phyloP scores from a whole-genome alignment of 2,329 filamentous ascomycete species.

The Exophiala phaeomuriformis region DNA sequence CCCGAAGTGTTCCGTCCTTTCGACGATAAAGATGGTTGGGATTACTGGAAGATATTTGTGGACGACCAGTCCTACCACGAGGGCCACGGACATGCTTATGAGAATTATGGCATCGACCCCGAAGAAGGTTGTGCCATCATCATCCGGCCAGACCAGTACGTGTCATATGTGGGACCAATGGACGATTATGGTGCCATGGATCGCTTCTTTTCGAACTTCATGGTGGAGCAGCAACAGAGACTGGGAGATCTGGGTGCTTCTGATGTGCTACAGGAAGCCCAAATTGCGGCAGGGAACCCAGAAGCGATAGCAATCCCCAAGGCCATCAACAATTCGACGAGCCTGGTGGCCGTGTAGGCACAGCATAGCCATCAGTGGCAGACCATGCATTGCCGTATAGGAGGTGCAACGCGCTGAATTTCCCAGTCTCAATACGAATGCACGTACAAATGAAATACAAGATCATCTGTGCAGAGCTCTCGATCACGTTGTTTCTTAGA shows the following conservation, averaged over 20 bases:
- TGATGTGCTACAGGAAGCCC: no score
- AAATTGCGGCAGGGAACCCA: neutral
- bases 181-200: constrained; percentile 24
- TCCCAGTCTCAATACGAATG: no score
- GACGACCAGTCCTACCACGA: constrained; percentile 51
- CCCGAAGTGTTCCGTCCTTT: constrained; percentile 46
- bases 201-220: constrained; percentile 19
- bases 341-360: neutral
- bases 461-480: no score
- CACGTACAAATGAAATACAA: no score
- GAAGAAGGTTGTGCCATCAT: constrained; percentile 53
- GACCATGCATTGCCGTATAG: no score
- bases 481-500: neutral
- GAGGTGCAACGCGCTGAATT: no score
- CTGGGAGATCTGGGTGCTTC: no score
- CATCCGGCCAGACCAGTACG: constrained; percentile 61
- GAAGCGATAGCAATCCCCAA: neutral
- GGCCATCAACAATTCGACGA: neutral
- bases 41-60: constrained; percentile 52
- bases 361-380: no score
- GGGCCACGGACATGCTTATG: constrained; percentile 42
- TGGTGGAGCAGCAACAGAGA: constrained; percentile 1
- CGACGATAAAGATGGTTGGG: constrained; percentile 45
- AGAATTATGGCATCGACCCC: constrained; percentile 52
- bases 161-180: constrained; percentile 32